Base-by-base conservation (phyloP, 2,329 filamentous ascomycete species). In the Aspergillus udagawae region DNA sequence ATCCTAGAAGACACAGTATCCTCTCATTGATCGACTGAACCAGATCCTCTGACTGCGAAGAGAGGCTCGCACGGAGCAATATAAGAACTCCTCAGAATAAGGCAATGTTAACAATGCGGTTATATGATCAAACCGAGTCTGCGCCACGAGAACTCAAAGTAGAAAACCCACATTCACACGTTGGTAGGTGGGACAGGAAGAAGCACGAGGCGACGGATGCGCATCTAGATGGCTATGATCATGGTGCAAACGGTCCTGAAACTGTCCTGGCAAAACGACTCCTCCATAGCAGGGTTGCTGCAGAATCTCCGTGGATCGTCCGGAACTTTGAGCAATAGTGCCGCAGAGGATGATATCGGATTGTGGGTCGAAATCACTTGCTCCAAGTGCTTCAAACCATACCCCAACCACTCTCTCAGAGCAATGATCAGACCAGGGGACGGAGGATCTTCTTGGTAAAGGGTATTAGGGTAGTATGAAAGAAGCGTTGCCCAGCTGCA, bases 201-300 rank as follows among this genome's bases (percentile, higher is more conserved):
- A 54, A 62, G 50, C 42, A 27, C 57, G 51, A 55, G 42, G 54
- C 41, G 58, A 54, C 44, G 51, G 56, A 51, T 52, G 51, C 53
- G 51, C 53, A 61, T 62, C 64, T 68, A 70, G 55, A 63, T 60
- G 58, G 57, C 57, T 59, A 65, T 49, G 51, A 23, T 62, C 65
- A 70, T 68, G 53, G 63, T 61, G 64, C 64, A 67, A 70, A 69
- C 55, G 61, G 60, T 55, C 54, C 45, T 65, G 55, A 59, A 59
- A 62, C 59, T 67, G 60, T 64, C 51, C 38, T 54, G 60, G 62
- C 51, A 55, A 60, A 62, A 63, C 63, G 66, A 65, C 56, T 63
- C 64, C 59, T 64, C 60, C 63, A 70, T 67, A 54, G 62, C 63
- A 63, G 60, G 65, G 60, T 64, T 58, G 59, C 65, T 68, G 67